Base-by-base conservation (phyloP, 2,329 filamentous ascomycete genomes). In the Botrytis deweyae region DNA sequence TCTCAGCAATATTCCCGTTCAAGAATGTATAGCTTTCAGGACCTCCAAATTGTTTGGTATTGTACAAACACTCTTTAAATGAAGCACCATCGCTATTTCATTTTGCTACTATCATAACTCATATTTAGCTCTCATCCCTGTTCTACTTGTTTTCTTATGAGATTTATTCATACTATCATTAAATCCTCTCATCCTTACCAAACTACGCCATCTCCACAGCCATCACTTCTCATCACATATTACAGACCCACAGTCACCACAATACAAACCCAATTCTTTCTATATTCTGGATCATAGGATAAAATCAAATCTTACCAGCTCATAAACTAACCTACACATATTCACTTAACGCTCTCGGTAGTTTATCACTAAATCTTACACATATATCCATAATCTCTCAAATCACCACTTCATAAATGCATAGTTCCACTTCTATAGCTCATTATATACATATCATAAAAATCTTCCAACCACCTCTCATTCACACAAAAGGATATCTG, bases 31-130 rank as follows among this genome's bases (percentile, higher is more conserved):
- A 14, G 22, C 10, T n/a, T 52, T 4, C 22, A 52, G 4, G 4
- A 25, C 4, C 22, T 52, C 22, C 25, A 5, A 6, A 14, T 25
- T 25, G 22, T 49, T 25, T 3, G 4, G 3, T 49, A 4, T 4
- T 25, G 25, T 9, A 49, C 22, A 25, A 25, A 12, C 12, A 25
- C 4, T 14, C 5, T n/a, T n/a, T 6, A 3, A 52, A 52, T 2
- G 5, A 16, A n/a, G 2, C 25, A 52, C 1, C 4, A 14, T 14
- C 25, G 25, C 25, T n/a, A 0, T 3, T n/a, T 14, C 0, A 25
- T n/a, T 14, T n/a, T 4, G 1, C 22, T n/a, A n/a, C 5, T 0
- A 14, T n/a, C 9, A 12, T 14, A 1, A 14, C 2, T n/a, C 1
- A 52, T 14, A 14, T 52, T 3, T 4, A n/a, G 20, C 4, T 52